A percentile compares a stretch with the other conserved stretches of the same genome.
phyloP scores from a whole-genome alignment of 768 basidiomycete genomes.

The Phanerochaete carnosa region DNA sequence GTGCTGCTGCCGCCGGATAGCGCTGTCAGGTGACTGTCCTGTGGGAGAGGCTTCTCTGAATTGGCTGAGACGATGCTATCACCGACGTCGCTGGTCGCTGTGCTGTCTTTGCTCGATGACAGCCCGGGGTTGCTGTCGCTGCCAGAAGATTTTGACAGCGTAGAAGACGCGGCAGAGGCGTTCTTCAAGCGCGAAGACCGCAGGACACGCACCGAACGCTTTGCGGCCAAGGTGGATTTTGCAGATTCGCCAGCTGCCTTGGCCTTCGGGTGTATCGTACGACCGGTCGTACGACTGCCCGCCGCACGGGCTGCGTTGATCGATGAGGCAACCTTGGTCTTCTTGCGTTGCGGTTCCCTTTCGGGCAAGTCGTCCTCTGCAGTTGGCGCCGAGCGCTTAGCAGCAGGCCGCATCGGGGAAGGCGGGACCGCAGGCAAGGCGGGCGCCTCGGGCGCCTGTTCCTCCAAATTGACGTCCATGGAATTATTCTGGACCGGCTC shows the following conservation, averaged over 20 bases:
- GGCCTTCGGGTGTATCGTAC: slow-evolving; percentile 9
- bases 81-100: background rate
- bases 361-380: slow-evolving; percentile 14
- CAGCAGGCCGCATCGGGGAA: slow-evolving; percentile 40
- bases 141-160: background rate
- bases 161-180: slow-evolving; percentile 4
- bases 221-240: background rate
- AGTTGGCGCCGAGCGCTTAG: slow-evolving; percentile 43
- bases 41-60: background rate
- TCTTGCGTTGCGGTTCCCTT: slow-evolving; percentile 32
- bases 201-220: slow-evolving; percentile 9
- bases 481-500: background rate
- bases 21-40: slow-evolving; percentile 2
- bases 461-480: slow-evolving; percentile 3
- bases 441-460: background rate
- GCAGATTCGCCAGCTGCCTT: background rate
- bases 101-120: background rate
- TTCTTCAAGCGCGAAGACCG: slow-evolving; percentile 18
- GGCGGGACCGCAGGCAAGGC: slow-evolving; percentile 9
- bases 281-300: background rate
- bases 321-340: background rate
- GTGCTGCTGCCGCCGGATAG: background rate
- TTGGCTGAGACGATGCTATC: background rate
- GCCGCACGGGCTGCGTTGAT: background rate
- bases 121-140: background rate